These are phyloP conservation scores for Coniochaeta sp. DNA, from an alignment of 2,329 filamentous ascomycete genomes.

Conservation along the genomic window DNA sequence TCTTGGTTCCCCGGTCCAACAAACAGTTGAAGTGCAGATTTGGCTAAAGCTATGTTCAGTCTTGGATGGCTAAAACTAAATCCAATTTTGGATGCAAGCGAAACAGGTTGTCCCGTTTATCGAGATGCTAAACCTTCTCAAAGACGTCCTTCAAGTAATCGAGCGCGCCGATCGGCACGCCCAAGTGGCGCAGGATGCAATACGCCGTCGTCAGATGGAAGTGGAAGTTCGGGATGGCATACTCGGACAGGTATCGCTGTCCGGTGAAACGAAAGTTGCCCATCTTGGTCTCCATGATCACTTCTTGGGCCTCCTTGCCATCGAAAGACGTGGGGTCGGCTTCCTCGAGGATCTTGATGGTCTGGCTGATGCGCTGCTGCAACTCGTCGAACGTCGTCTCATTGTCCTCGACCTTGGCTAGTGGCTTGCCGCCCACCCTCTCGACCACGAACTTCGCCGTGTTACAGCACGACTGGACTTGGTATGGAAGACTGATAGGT, in stretches of 20 bases:
- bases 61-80: no score
- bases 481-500: conserved; percentile 6
- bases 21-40: no score
- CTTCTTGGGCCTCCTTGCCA: conserved; percentile 29
- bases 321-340: conserved; percentile 29
- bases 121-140: background rate
- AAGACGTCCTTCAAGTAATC: conserved; percentile 32
- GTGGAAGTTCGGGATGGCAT: conserved; percentile 45
- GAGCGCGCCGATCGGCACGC: conserved; percentile 44
- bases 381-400: conserved; percentile 38
- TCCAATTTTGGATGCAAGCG: no score
- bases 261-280: conserved; percentile 10
- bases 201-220: conserved; percentile 49
- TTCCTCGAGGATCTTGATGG: conserved; percentile 35
- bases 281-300: conserved; percentile 24
- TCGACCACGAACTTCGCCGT: conserved; percentile 12
- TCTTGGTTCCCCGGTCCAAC: no score
- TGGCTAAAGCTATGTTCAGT: no score
- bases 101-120: no score
- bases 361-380: conserved; percentile 35
- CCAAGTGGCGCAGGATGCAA: conserved; percentile 41
- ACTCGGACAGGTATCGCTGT: conserved; percentile 29
- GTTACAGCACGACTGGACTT: conserved; percentile 13
- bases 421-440: conserved; percentile 7
- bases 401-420: conserved; percentile 9